Evolutionary conservation across 1,139 yeast genomes (phyloP).

Genomic region (Saccharomyces hybrid): DNA sequence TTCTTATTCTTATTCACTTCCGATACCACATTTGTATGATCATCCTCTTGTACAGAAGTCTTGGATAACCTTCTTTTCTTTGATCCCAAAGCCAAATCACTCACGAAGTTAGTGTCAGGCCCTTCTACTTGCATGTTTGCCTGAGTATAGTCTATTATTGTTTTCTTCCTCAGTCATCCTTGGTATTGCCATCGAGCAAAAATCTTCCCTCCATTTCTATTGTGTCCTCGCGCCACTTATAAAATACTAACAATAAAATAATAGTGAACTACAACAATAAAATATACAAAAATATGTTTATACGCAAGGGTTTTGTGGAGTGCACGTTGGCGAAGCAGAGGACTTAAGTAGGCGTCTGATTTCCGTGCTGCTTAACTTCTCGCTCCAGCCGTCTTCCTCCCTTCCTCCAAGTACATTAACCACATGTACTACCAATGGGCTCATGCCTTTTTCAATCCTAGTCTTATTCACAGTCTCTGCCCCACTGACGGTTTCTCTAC

Average conservation of each 20-base stretch:
- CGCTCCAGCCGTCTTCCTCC: slow-evolving; percentile 51
- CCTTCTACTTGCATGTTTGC: neutral
- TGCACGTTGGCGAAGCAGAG: neutral
- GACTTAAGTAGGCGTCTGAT: slow-evolving; percentile 18
- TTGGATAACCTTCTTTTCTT: neutral
- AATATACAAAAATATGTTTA: neutral
- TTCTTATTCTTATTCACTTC: slow-evolving; percentile 31
- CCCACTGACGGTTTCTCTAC: slow-evolving; percentile 72
- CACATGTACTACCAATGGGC: slow-evolving; percentile 45
- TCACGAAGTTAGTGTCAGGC: neutral
- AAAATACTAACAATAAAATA: neutral
- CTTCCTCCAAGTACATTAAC: slow-evolving; percentile 66
- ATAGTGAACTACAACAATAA: neutral
- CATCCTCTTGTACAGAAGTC: neutral
- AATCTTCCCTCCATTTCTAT: neutral
- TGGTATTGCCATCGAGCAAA: neutral
- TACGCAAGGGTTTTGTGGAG: neutral
- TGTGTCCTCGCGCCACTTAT: neutral
- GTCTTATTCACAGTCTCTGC: slow-evolving; percentile 62
- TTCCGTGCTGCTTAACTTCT: slow-evolving; percentile 77
- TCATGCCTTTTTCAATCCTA: slow-evolving; percentile 51
- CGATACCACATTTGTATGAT: neutral
- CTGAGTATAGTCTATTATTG: neutral
- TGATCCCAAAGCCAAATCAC: neutral
- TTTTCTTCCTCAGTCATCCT: neutral